Evolutionary conservation across 1,284 basidiomycete species (phyloP), one percentile per base, ranked within the genome.

Genomic region (Ganoderma boninense): DNA sequence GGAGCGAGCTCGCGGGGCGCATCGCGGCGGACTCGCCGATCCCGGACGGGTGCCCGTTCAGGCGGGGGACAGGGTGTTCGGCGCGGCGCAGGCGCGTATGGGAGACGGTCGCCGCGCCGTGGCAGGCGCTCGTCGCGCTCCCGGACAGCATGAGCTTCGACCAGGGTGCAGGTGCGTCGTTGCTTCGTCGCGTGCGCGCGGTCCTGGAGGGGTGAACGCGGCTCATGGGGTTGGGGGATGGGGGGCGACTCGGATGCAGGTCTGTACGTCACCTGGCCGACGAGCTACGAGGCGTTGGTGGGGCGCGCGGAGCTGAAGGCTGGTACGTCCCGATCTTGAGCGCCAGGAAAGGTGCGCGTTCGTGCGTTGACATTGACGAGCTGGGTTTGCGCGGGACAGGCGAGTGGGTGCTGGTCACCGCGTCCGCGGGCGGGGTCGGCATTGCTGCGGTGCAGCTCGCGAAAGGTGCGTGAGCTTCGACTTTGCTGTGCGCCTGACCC

Each of bases 351-450:
- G 29, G 29, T 38, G 38, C 14, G 18, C 46, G 57, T 62, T 0
- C 61, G 57, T 20, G 49, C 56, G 20, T 23, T n/a, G 26, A 38
- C 35, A 16, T 18, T 18, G n/a, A 38, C 35, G 20, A 60, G 32
- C 61, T 74, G 40, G 64, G 38, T 10, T 38, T 10, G n/a, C 65
- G 46, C 20, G 56, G 29, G 23, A 11, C 62, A 94, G 94, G 92
- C 35, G 96, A 98, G 82, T 96, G 93, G 89, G 90, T 97, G 2
- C 87, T 97, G 18, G 91, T 97, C 7, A 93, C 93, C 65, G 96
- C 95, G 13, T 93, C 93, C n/a, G 95, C 95, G 1, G 95, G 95
- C 14, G 97, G 97, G 35, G 97, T 99, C 4, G 97, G 97, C 0
- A 90, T 98, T 63, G 91, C 92, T 10, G 97, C 97, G 4, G 91